Conservation (phyloP, 805 yeast genomes). For the Lachancea meyersii region DNA sequence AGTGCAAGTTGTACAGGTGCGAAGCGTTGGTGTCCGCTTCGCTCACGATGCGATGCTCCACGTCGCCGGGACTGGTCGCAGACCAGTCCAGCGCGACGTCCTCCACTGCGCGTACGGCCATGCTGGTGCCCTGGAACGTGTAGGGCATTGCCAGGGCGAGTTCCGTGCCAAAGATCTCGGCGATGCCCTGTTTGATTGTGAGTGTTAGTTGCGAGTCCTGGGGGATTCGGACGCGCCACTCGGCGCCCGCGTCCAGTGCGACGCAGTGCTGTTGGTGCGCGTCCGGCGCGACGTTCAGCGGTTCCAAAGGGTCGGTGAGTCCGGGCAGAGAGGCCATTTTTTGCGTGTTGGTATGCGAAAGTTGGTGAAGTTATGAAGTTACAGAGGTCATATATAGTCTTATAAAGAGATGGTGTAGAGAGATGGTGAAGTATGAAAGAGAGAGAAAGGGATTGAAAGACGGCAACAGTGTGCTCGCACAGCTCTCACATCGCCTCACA, state of each 20-base stretch:
- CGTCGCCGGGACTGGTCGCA: slow-evolving; percentile 26
- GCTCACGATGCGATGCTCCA: slow-evolving; percentile 35
- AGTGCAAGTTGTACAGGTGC: slow-evolving; percentile 64
- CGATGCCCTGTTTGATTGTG: slow-evolving; percentile 54
- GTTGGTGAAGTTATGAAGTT: no score
- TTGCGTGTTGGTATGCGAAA: neutral
- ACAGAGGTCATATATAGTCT: neutral
- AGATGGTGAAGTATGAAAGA: neutral
- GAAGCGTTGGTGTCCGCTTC: slow-evolving; percentile 68
- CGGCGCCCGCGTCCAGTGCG: slow-evolving; percentile 21
- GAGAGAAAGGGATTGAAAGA: no score
- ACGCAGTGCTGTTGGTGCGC: slow-evolving; percentile 19
- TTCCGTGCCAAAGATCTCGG: slow-evolving; percentile 92
- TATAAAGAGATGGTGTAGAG: neutral
- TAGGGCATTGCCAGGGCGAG: slow-evolving; percentile 65
- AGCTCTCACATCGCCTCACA: no score
- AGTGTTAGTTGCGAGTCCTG: slow-evolving; percentile 37
- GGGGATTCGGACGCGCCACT: slow-evolving; percentile 33
- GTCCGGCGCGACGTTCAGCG: slow-evolving; percentile 12
- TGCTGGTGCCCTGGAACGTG: slow-evolving; percentile 47
- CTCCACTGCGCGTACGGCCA: slow-evolving; percentile 52
- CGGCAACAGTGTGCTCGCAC: no score
- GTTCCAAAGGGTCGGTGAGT: slow-evolving; percentile 13
- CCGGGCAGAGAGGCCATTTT: slow-evolving; percentile 21
- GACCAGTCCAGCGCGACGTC: slow-evolving; percentile 58